Evolutionary conservation across 352 stramenopile species (phyloP), one percentile per base, ranked within the genome.

Genomic region (Phytophthora vignae): DNA sequence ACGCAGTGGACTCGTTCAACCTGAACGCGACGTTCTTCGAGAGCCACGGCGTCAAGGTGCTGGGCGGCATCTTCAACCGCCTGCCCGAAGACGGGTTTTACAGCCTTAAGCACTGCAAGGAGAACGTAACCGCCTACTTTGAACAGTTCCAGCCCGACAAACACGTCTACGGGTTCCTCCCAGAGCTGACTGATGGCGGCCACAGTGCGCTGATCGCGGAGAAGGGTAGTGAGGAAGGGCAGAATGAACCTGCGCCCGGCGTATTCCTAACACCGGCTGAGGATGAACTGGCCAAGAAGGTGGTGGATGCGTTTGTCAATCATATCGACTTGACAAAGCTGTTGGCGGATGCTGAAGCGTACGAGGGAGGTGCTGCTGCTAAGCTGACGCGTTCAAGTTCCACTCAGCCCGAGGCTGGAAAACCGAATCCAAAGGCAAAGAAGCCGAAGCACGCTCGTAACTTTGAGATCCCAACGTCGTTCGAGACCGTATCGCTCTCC

Each of bases 1-100:
- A 98, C 79, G 97, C 98, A 0, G 91, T 99, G 8, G 98, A 99
- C 79, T 98, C 93, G 29, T 99, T 98, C 81, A 99, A 99, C 71
- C 70, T 99, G 27, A 99, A 99, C 77, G 95, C 96, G 17, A 92
- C 81, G 6, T 99, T 98, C 73, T 99, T 99, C 75, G 83, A 97
- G 68, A 81, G 84, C 52, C 74, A 85, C 27, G 78, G 90, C 27
- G 94, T 99, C 2, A 85, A 87, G 15, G 97, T 99, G 17, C 80
- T 99, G n/a, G 98, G 98, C 25, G 92, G 83, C 31, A 92, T 99
- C 62, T 99, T 99, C 73, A 99, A 99, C 78, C 94, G 96, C 31
- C 76, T 99, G 15, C 85, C 88, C 12, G 42, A 81, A 0, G 87
- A 98, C 31, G 97, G 97, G 1, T 99, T 93, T 61, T 99, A 99